Conservation (phyloP, 108 stramenopile species). For the Pseudonitzschia multistriata region DNA sequence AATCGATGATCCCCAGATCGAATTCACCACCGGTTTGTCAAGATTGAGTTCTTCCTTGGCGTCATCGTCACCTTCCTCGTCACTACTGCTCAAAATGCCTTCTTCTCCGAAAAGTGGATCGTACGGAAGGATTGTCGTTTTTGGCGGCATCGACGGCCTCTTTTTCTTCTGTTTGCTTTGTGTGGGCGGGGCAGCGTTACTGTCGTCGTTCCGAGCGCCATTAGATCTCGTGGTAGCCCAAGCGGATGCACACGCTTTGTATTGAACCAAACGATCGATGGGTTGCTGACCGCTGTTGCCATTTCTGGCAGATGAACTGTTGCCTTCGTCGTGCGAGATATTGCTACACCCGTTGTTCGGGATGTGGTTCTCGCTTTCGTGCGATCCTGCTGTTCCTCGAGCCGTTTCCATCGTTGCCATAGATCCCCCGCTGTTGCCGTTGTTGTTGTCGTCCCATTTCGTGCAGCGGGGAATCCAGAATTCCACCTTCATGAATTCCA, state of each 20-base stretch:
- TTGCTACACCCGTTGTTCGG: neutral
- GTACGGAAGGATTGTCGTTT: constrained; percentile 40
- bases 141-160: neutral
- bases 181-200: too few relatives aligned
- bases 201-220: neutral
- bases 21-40: constrained; percentile 22
- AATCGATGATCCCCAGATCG: constrained; percentile 21
- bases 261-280: constrained; percentile 23
- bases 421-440: neutral
- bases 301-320: neutral
- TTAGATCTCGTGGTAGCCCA: neutral
- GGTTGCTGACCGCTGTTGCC: neutral
- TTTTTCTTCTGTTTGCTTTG: neutral
- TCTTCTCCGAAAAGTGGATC: constrained; percentile 77
- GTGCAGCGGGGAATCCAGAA: constrained; percentile 62
- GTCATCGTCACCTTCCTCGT: constrained; percentile 46
- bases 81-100: constrained; percentile 14
- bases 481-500: constrained; percentile 56
- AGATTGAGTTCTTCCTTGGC: constrained; percentile 13
- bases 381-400: neutral
- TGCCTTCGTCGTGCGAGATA: too few relatives aligned
- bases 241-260: constrained; percentile 15
- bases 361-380: neutral
- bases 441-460: constrained; percentile 12
- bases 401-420: neutral